Conservation (phyloP, 257 asterid species). For the Solanum sejunctum region DNA sequence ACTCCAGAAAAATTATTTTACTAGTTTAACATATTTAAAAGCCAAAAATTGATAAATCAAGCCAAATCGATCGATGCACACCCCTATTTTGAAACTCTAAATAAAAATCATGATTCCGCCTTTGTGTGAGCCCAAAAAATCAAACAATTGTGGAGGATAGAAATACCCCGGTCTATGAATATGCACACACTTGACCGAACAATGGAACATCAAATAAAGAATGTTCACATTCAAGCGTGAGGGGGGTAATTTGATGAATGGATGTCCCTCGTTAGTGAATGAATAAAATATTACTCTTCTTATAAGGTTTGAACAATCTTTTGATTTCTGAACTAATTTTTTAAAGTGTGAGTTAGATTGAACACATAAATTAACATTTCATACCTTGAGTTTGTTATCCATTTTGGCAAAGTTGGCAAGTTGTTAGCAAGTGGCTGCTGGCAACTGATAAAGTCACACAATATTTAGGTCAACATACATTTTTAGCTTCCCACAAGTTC, state of each 20-base stretch:
- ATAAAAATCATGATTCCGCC: too few relatives aligned
- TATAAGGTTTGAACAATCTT: too few relatives aligned
- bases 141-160: background rate
- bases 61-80: too few relatives aligned
- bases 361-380: background rate
- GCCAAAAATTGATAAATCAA: too few relatives aligned
- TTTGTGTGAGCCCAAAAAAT: background rate
- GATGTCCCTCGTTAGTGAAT: too few relatives aligned
- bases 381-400: background rate
- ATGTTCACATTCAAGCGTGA: background rate
- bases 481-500: background rate
- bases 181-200: background rate
- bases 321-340: background rate
- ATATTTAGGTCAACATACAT: background rate
- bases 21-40: too few relatives aligned
- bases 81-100: too few relatives aligned
- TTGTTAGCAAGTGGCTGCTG: background rate
- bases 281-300: background rate
- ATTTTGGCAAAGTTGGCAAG: background rate
- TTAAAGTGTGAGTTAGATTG: too few relatives aligned
- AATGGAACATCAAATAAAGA: background rate
- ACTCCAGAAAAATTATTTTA: too few relatives aligned
- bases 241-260: background rate
- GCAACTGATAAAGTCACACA: background rate
- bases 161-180: background rate